Evolutionary conservation across 345 rosid genomes (phyloP), one percentile per base, ranked within the genome.

Genomic region (Salix udensis): DNA sequence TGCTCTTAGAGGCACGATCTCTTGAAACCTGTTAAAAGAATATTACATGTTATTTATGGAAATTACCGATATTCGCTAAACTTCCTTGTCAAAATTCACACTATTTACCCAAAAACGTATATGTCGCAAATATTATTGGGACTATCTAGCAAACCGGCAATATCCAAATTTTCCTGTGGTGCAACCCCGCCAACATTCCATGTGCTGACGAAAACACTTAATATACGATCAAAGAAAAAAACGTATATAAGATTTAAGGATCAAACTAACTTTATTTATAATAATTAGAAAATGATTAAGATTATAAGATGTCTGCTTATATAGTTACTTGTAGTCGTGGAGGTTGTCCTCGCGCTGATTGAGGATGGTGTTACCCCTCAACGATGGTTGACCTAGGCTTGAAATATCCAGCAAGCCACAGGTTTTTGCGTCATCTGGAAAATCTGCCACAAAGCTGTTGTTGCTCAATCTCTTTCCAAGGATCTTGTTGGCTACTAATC

Each of bases 101-200:
- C 58, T 71, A 44, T 46, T 53, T 85, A 94, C 98, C 98, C 98
- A 26, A 92, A 76, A 76, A 92, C 97, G 34, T 92, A 94, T 78
- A 94, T 86, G 82, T 94, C 96, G 52, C 89, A 89, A 2, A 83
- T 64, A 28, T 78, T 79, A 69, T 84, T 81, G 69, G 75, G 62
- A 26, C 80, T 82, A 69, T 87, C 88, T 21, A 92, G 73, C 86
- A 91, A 84, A 72, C 88, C 96, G 65, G 86, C 89, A 87, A 94
- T 83, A 55, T 90, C 93, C 74, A 89, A 52, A 42, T 82, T 85
- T 60, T 91, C 91, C 7, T 72, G 64, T 31, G 96, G 97, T 72
- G 85, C 91, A 80, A 87, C 65, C 36, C 98, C 98, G 9, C 94
- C 98, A 36, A 91, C 97, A 78, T 94, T 94, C 97, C 98, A 92